Evolutionary conservation across 1,139 yeast genomes (phyloP).

Genomic region (Yarrowia galli): DNA sequence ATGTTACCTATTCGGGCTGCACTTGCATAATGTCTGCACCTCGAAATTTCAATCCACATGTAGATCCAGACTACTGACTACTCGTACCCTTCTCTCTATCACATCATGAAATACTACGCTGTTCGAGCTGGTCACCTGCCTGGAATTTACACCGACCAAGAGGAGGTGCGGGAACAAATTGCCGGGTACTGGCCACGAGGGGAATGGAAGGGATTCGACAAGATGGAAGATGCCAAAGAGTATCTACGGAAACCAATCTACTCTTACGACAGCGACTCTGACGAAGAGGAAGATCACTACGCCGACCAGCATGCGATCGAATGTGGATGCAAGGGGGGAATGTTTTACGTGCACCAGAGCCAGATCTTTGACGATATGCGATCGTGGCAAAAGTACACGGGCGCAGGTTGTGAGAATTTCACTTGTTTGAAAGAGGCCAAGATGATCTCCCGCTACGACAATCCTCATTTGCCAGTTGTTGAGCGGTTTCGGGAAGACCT

Average conservation of each 20-base stretch:
- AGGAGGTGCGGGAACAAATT: not conserved
- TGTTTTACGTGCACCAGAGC: not conserved
- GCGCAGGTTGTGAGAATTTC: not conserved
- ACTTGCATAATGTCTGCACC: too few species aligned
- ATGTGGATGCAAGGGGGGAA: not conserved
- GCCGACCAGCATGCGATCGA: not conserved
- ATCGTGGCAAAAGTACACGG: constrained; percentile 1
- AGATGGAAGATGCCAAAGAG: not conserved
- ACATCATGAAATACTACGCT: not conserved
- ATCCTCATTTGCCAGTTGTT: not conserved
- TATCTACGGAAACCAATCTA: not conserved
- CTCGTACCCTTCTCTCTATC: too few species aligned
- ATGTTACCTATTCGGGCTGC: too few species aligned
- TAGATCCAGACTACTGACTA: too few species aligned
- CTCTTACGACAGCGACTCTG: not conserved
- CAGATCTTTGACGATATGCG: constrained; percentile 8
- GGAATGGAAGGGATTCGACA: not conserved
- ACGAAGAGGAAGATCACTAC: not conserved
- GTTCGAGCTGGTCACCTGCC: not conserved
- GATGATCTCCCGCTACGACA: not conserved
- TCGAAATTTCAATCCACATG: too few species aligned
- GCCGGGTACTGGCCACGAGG: not conserved
- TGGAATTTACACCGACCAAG: not conserved
- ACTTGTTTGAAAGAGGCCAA: constrained; percentile 2
- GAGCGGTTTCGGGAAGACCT: not conserved